phyloP scores from a whole-genome alignment of 139 green algal species.

The Zygnema cylindricum region DNA sequence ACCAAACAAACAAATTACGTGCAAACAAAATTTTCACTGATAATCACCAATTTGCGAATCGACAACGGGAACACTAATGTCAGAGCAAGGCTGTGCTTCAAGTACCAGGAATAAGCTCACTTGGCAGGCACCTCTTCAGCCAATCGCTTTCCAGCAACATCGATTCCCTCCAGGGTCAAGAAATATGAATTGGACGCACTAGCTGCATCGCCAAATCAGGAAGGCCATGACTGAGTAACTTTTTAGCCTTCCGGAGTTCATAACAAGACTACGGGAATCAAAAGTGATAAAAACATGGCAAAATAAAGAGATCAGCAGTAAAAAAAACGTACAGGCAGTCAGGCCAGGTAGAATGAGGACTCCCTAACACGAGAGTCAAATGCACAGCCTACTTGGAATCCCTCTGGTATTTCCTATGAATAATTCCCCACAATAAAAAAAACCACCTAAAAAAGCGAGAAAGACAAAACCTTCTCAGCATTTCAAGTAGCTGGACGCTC shows the following conservation, averaged over 20 bases:
- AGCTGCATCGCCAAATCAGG: conserved; percentile 15
- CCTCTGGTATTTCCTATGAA: no score
- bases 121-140: conserved; percentile 57
- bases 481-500: no score
- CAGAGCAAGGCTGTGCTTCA: conserved; percentile 13
- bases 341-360: neutral
- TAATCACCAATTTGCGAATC: no score
- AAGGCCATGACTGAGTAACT: neutral
- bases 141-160: conserved; percentile 53
- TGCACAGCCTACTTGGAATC: neutral
- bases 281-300: neutral
- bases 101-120: neutral
- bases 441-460: no score
- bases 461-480: no score
- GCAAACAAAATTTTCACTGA: no score
- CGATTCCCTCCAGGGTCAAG: conserved; percentile 58
- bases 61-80: no score
- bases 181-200: conserved; percentile 59
- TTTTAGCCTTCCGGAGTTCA: neutral
- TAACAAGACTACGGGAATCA: neutral
- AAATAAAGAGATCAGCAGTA: neutral
- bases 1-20: no score
- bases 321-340: neutral
- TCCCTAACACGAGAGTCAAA: neutral
- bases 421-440: no score